These are phyloP conservation scores for Russula virescens DNA, from an alignment of 768 basidiomycete genomes.

Conservation along the genomic window DNA sequence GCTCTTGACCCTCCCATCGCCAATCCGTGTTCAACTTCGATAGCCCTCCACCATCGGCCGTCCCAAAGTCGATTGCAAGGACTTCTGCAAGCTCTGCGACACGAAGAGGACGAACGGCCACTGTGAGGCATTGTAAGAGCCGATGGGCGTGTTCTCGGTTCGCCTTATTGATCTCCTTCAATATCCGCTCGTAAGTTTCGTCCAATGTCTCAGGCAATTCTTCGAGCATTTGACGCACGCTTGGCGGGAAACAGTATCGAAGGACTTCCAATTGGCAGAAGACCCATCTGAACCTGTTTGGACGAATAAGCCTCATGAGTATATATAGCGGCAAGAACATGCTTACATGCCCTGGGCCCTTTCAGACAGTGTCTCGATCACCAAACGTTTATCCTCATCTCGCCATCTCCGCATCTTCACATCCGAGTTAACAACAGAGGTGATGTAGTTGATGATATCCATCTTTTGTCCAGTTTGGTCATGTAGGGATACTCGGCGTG, in stretches of 20 bases:
- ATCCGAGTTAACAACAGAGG: neutral
- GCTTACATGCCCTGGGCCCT: neutral
- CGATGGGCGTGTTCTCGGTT: neutral
- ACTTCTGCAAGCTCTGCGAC: neutral
- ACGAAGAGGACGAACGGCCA: neutral
- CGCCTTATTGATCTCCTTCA: neutral
- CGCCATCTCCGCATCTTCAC: neutral
- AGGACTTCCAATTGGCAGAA: neutral
- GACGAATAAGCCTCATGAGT: neutral
- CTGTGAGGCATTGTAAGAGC: neutral
- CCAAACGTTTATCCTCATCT: neutral
- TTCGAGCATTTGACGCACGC: neutral
- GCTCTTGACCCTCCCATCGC: neutral
- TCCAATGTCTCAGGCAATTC: neutral
- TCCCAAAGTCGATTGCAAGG: neutral
- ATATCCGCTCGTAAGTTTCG: neutral
- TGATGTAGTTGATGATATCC: neutral
- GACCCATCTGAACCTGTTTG: neutral
- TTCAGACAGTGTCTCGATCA: neutral
- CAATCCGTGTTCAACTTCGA: neutral
- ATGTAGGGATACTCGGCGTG: neutral
- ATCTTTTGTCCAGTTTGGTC: neutral
- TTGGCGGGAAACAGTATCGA: neutral
- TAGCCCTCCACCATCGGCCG: neutral
- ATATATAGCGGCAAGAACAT: neutral